Evolutionary conservation across 2,329 filamentous ascomycete genomes (phyloP), one percentile per base, ranked within the genome.

Genomic region (Pseudocercospora fijiensis): DNA sequence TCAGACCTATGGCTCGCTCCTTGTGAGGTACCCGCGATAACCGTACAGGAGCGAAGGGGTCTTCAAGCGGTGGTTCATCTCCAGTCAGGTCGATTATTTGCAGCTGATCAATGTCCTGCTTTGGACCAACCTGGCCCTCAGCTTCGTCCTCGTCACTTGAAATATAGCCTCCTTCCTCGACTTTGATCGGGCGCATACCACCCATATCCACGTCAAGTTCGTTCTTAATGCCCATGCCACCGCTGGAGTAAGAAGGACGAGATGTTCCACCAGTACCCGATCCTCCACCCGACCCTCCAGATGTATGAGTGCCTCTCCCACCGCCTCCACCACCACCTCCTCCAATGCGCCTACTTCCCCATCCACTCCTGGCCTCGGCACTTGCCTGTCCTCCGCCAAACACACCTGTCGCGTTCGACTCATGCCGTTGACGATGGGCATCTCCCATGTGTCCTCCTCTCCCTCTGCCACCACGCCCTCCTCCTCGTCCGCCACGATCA

Each of bases 91-190:
- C 84, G 11, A 84, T 80, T 11, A 87, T 72, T 66, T 82, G 82
- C 65, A 86, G 83, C n/a, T 80, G 74, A 67, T 88, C 85, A 61
- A 88, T 84, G 65, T 85, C 82, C 59, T 82, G 76, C 58, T 82
- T 78, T 45, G 79, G 77, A 24, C 76, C 80, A 24, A 77, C 74
- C 47, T 80, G 77, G 28, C 83, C 83, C 57, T 78, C 77, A 28
- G 83, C 84, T 60, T 80, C 78, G 37, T 82, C 80, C 24, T 85
- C 83, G 55, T 83, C 82, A 33, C 80, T 81, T 10, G 80, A 81
- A 6, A 80, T 76, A 60, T 80, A 76, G 18, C 76, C 79, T 9
- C 78, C 78, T 61, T 79, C 73, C 60, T 74, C 69, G 11, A 68
- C 63, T 43, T 74, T 72, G 67, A 72, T 69, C 24, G 61, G 53